Evolutionary conservation across 495 filamentous ascomycete species (phyloP), one percentile per base, ranked within the genome.

Genomic region (Penicillium silybi): DNA sequence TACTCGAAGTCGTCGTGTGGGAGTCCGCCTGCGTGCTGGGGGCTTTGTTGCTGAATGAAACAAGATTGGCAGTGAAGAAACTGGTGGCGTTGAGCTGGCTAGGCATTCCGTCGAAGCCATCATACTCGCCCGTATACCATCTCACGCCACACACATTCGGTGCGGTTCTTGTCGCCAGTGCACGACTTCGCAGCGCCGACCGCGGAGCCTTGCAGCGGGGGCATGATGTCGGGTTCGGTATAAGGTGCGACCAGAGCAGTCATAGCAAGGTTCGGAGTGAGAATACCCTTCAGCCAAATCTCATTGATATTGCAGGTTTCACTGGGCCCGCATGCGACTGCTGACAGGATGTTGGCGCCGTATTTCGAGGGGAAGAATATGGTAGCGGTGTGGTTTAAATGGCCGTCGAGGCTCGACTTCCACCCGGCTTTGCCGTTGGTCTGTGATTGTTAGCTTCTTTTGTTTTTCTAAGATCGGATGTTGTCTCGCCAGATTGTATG

Each of bases 281-380:
- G 65, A 48, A 86, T 80, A 22, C 85, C 85, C 66, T 90, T 90
- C 75, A 87, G 87, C 34, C 79, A 78, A 25, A 80, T 78, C 55
- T 87, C 77, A 65, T 88, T 84, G 22, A 74, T 58, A 59, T 90
- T 78, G 67, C 88, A 90, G 0, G 59, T 71, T 41, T 72, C 63
- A 26, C 66, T 67, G 2, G 79, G 66, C 64, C 92, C 89, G 69
- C 89, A 95, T 16, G 84, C 80, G n/a, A 83, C 73, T 64, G 93
- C 89, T 43, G 77, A 75, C 62, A 87, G 82, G 57, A 85, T 74
- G 23, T 77, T 68, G 17, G 71, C 66, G 39, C 75, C 72, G 47
- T 66, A 67, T 4, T 78, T 64, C 11, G 63, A 38, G 52, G 81
- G 67, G 70, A 80, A 84, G 74, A 91, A 93, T 35, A 74, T 76